Evolutionary conservation across 2,329 filamentous ascomycete genomes (phyloP).

Genomic region (Emmonsia crescens): DNA sequence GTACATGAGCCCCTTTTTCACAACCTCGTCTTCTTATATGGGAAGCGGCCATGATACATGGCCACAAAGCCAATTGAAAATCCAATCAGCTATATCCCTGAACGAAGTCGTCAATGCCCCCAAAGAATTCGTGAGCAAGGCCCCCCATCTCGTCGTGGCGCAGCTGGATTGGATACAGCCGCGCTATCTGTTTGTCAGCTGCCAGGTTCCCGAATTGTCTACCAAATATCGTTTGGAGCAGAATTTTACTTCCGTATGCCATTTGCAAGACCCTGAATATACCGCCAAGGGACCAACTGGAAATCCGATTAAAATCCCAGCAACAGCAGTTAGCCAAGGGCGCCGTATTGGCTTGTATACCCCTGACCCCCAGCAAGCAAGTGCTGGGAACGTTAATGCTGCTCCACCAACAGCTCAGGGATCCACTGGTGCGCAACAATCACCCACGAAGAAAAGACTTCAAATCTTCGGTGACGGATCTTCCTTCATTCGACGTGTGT

Average conservation of each 20-base stretch:
- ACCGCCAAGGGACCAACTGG: constrained; percentile 32
- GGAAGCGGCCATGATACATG: constrained; percentile 34
- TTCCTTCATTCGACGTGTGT: neutral
- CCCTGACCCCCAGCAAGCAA: constrained; percentile 15
- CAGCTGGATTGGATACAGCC: constrained; percentile 82
- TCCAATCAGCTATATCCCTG: constrained; percentile 54
- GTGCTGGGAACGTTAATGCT: neutral
- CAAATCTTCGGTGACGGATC: neutral
- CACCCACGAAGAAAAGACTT: neutral
- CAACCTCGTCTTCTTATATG: constrained; percentile 45
- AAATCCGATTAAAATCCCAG: constrained; percentile 39
- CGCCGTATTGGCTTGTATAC: constrained; percentile 21
- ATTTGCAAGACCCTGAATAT: constrained; percentile 27
- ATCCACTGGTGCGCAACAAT: neutral
- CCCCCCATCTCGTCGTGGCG: constrained; percentile 59
- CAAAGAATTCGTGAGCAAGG: constrained; percentile 43
- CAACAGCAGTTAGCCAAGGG: constrained; percentile 40
- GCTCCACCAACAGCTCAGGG: neutral
- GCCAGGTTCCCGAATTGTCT: constrained; percentile 5
- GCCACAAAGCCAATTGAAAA: constrained; percentile 55
- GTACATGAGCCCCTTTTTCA: constrained; percentile 59
- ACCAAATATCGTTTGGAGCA: neutral
- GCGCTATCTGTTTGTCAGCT: constrained; percentile 63
- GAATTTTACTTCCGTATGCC: constrained; percentile 14
- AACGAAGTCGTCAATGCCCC: constrained; percentile 79